Conservation (phyloP, 495 filamentous ascomycete species). For the Penicillium odoratum region DNA sequence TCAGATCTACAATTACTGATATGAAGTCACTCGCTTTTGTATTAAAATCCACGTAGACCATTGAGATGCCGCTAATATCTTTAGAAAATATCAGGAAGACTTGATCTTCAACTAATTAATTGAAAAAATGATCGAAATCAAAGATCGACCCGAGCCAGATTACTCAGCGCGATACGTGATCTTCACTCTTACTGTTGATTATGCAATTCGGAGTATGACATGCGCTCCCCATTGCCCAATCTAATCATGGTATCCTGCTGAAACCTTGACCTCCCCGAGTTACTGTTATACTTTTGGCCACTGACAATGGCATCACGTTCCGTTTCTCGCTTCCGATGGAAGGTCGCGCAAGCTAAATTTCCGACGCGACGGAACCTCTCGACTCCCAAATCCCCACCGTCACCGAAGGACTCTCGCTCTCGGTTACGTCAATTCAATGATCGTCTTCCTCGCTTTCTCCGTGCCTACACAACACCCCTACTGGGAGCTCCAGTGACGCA, state of each 20-base stretch:
- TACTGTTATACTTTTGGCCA: not conserved
- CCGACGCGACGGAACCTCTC: constrained; percentile 26
- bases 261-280: not conserved
- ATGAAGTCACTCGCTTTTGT: not conserved
- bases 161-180: constrained; percentile 23
- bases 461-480: constrained; percentile 64
- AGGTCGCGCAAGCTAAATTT: constrained; percentile 8
- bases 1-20: not conserved
- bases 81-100: not conserved
- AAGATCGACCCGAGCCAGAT: constrained; percentile 18
- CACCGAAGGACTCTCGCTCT: constrained; percentile 37
- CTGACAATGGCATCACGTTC: constrained; percentile 17
- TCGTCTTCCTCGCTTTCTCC: constrained; percentile 60
- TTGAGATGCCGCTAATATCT: not conserved
- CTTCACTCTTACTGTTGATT: not conserved
- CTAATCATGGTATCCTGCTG: constrained; percentile 11
- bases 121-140: not conserved
- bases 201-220: not conserved
- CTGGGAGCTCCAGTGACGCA: constrained; percentile 76
- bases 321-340: constrained; percentile 19
- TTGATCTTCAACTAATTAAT: too few species aligned
- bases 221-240: constrained; percentile 15
- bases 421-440: constrained; percentile 60
- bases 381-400: constrained; percentile 25
- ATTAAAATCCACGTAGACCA: not conserved